These are phyloP conservation scores for Byssoonygena ceratinophila DNA, from an alignment of 2,329 filamentous ascomycete species.

Conservation along the genomic window DNA sequence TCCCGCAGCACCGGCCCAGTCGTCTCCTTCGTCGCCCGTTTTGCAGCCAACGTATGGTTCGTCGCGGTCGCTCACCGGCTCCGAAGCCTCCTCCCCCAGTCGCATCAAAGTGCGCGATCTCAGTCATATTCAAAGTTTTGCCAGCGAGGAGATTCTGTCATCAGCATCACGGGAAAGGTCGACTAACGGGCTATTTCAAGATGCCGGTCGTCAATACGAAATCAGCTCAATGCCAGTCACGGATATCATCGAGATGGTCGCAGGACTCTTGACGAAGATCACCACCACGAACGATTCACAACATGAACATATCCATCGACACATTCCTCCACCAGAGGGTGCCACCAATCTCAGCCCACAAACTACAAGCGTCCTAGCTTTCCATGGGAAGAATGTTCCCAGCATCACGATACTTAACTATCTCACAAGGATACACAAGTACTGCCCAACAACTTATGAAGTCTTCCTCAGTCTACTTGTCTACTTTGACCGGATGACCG, in stretches of 20 bases:
- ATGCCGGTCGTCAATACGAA: conserved; percentile 61
- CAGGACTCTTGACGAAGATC: conserved; percentile 89
- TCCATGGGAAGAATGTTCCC: conserved; percentile 95
- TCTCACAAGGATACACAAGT: conserved; percentile 91
- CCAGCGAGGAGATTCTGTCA: conserved; percentile 58
- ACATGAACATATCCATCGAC: conserved; percentile 78
- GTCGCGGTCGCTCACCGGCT: conserved; percentile 34
- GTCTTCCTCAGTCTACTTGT: conserved; percentile 91
- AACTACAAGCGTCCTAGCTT: conserved; percentile 71
- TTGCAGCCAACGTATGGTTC: conserved; percentile 38
- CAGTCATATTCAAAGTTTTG: conserved; percentile 81
- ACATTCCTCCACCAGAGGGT: conserved; percentile 52
- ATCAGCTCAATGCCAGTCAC: conserved; percentile 96
- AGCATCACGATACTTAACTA: conserved; percentile 97
- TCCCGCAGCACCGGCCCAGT: background rate
- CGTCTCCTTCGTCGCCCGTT: conserved; percentile 36
- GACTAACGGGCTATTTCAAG: conserved; percentile 27
- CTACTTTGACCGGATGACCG: conserved; percentile 98
- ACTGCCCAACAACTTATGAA: conserved; percentile 96
- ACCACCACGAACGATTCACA: conserved; percentile 92
- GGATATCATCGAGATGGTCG: conserved; percentile 98
- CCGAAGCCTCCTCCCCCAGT: conserved; percentile 40
- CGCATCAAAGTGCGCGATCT: conserved; percentile 77
- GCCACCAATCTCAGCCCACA: conserved; percentile 49
- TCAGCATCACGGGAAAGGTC: conserved; percentile 20